Evolutionary conservation across 192 early-diverging fungal species (phyloP).

Genomic region (Podila clonocystis): DNA sequence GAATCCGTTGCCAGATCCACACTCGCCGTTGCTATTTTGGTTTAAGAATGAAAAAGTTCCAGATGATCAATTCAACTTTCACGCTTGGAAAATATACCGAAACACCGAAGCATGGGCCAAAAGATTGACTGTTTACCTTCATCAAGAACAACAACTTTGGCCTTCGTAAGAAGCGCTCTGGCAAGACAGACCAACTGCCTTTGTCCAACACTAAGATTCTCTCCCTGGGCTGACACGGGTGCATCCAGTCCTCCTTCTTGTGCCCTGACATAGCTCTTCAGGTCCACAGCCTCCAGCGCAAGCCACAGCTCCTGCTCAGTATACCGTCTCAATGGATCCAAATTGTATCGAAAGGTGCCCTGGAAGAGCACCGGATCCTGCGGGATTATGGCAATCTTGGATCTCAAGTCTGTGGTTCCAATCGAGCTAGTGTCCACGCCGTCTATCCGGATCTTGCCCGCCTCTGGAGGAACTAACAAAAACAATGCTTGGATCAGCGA

Average conservation of each 20-base stretch:
- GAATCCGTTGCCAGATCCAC: constrained; percentile 71
- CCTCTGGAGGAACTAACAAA: constrained; percentile 71
- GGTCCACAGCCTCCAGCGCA: constrained; percentile 59
- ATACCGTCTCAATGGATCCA: constrained; percentile 60
- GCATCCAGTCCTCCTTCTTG: constrained; percentile 65
- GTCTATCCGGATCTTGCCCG: constrained; percentile 77
- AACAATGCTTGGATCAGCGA: constrained; percentile 82
- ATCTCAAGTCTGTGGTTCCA: constrained; percentile 77
- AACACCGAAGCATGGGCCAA: background rate
- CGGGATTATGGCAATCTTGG: constrained; percentile 85
- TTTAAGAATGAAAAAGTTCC: background rate
- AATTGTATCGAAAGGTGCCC: constrained; percentile 60
- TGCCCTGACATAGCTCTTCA: constrained; percentile 50
- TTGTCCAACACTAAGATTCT: constrained; percentile 81
- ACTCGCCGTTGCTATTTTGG: constrained; percentile 60
- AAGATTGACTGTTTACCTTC: constrained; percentile 59
- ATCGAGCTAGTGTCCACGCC: constrained; percentile 74
- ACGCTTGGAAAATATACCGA: background rate
- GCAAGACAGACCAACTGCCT: constrained; percentile 74
- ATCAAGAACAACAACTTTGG: constrained; percentile 82
- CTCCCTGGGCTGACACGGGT: constrained; percentile 67
- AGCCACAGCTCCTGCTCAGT: constrained; percentile 73
- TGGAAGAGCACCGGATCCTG: constrained; percentile 67
- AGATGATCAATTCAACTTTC: background rate
- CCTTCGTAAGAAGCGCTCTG: constrained; percentile 71